Percentiles rank a stretch among this genome's conserved stretches.
phyloP scores from a whole-genome alignment of 108 stramenopile species.

The Discostella pseudostelligera region DNA sequence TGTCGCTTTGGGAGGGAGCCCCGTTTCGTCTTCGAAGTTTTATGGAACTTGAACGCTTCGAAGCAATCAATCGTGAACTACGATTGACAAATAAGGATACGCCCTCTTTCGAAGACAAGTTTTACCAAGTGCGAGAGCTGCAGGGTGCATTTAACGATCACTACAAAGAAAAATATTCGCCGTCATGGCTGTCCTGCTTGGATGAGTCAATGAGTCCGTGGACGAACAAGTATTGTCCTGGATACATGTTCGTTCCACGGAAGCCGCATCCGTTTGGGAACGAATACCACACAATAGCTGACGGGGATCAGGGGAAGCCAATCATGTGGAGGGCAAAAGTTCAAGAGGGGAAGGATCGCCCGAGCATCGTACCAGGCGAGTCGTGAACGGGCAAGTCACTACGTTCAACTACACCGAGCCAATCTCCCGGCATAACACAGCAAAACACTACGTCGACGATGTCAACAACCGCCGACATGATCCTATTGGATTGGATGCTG shows the following conservation, averaged over 20 bases:
- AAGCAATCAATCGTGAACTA: neutral
- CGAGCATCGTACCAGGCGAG: slow-evolving; percentile 4
- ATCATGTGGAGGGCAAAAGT: slow-evolving; percentile 16
- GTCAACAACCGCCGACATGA: slow-evolving; percentile 15
- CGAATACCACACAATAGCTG: slow-evolving; percentile 23
- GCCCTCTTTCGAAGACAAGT: slow-evolving; percentile 5
- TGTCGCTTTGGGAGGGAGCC: neutral
- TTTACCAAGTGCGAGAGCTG: slow-evolving; percentile 9
- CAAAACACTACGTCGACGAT: slow-evolving; percentile 18
- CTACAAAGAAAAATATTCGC: neutral
- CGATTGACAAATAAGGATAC: slow-evolving; percentile 1
- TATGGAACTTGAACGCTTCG: neutral
- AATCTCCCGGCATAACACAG: neutral
- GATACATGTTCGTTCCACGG: slow-evolving; percentile 11
- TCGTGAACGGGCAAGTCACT: neutral
- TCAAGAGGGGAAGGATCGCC: slow-evolving; percentile 21
- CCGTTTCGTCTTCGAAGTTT: neutral
- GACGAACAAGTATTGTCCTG: slow-evolving; percentile 15
- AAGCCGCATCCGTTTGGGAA: slow-evolving; percentile 23
- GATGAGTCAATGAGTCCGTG: slow-evolving; percentile 20
- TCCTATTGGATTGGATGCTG: slow-evolving; percentile 18
- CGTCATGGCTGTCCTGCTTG: slow-evolving; percentile 11
- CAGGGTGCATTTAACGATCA: slow-evolving; percentile 11
- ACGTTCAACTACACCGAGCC: slow-evolving; percentile 12
- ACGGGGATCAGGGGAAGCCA: slow-evolving; percentile 9